A percentile compares a stretch with the other conserved stretches of the same genome.
These are phyloP conservation scores for Cylindrodendrum hubeiense DNA, from an alignment of 2,329 filamentous ascomycete species.

Conservation along the genomic window DNA sequence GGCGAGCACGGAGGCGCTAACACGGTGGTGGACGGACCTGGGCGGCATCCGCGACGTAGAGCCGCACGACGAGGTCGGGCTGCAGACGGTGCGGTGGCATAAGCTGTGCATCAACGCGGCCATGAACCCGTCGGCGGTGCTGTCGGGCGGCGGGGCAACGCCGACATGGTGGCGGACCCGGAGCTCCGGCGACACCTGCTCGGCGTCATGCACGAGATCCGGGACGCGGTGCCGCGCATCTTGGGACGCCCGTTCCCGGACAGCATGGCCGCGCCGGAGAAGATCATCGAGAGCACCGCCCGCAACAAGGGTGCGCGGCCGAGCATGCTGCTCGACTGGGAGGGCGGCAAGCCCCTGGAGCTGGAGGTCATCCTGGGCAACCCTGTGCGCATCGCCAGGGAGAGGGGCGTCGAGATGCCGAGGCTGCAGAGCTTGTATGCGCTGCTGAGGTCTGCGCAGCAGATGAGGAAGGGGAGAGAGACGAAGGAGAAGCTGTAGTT, in stretches of 20 bases:
- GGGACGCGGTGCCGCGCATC: conserved; percentile 72
- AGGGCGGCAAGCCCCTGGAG: conserved; percentile 74
- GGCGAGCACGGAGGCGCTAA: conserved; percentile 62
- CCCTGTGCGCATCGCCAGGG: conserved; percentile 73
- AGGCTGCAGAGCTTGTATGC: conserved; percentile 77
- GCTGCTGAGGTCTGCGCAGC: conserved; percentile 72
- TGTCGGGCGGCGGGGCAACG: conserved; percentile 74
- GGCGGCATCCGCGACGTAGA: conserved; percentile 76
- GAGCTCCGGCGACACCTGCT: conserved; percentile 72
- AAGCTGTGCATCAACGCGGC: conserved; percentile 83
- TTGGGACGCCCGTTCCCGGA: conserved; percentile 71
- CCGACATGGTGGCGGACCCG: conserved; percentile 73
- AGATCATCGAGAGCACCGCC: conserved; percentile 72
- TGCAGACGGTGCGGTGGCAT: conserved; percentile 81
- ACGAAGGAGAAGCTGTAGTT: conserved; percentile 51
- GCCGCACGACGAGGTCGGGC: conserved; percentile 71
- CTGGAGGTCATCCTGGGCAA: conserved; percentile 80
- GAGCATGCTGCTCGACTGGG: conserved; percentile 80
- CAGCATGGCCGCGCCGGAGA: conserved; percentile 70
- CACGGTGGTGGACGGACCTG: conserved; percentile 63
- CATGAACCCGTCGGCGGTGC: conserved; percentile 79
- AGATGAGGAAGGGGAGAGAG: conserved; percentile 57
- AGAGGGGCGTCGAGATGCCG: conserved; percentile 73
- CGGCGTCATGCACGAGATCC: conserved; percentile 78
- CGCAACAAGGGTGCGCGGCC: conserved; percentile 73